Conservation (phyloP, 305 asterid species). For the Fraxinus angustifolia region DNA sequence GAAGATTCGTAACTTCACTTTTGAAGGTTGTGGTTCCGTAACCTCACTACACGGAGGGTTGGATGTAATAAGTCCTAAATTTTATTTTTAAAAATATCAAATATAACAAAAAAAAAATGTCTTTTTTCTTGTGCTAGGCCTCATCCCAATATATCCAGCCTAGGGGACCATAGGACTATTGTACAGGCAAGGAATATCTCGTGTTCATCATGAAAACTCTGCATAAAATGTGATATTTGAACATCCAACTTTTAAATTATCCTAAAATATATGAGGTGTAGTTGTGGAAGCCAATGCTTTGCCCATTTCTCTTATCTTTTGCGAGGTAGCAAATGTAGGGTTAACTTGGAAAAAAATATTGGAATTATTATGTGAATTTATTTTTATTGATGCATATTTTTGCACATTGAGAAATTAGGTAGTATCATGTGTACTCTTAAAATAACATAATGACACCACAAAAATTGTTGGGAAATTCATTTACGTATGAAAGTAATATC, state of each 20-base stretch:
- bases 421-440: background rate
- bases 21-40: background rate
- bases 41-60: background rate
- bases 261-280: background rate
- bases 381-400: background rate
- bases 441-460: background rate
- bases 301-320: background rate
- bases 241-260: background rate
- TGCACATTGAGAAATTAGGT: background rate
- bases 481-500: background rate
- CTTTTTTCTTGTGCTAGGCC: background rate
- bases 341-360: background rate
- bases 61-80: background rate
- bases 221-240: slow-evolving; percentile 16
- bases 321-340: background rate
- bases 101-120: background rate
- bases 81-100: background rate
- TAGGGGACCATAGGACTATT: background rate
- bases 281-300: background rate
- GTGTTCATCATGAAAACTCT: slow-evolving; percentile 1
- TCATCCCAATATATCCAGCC: background rate
- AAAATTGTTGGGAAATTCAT: background rate
- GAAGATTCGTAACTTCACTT: background rate
- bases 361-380: background rate
- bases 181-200: background rate